A percentile compares a stretch with the other conserved stretches of the same genome.
Evolutionary conservation across 2,329 filamentous ascomycete species (phyloP).

Genomic region (Botrytis paeoniae): DNA sequence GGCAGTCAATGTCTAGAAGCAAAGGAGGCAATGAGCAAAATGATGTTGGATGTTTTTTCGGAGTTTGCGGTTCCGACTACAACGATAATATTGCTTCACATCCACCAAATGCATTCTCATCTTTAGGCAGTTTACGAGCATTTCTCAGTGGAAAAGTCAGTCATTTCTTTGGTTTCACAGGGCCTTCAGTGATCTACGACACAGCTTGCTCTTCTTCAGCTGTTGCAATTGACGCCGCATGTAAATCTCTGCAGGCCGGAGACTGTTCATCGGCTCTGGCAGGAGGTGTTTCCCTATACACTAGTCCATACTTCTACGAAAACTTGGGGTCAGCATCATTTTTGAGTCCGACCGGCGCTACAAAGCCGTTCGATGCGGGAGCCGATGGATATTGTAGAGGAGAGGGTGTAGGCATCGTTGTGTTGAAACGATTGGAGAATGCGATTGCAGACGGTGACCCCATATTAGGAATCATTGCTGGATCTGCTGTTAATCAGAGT

Average conservation of each 20-base stretch:
- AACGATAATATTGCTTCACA: constrained; percentile 19
- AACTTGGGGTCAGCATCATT: not conserved
- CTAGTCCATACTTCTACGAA: constrained; percentile 1
- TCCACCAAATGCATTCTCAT: constrained; percentile 18
- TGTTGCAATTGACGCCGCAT: constrained; percentile 38
- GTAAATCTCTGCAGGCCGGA: constrained; percentile 24
- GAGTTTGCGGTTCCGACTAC: constrained; percentile 17
- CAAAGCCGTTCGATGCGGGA: not conserved
- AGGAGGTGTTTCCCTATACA: not conserved
- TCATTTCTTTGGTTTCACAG: constrained; percentile 42
- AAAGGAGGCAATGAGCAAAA: not conserved
- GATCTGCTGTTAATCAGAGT: constrained; percentile 46
- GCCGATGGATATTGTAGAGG: not conserved
- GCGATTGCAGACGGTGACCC: constrained; percentile 55
- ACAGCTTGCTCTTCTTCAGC: constrained; percentile 42
- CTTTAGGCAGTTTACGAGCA: constrained; percentile 36
- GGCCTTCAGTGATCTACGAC: constrained; percentile 39
- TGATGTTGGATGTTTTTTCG: constrained; percentile 23
- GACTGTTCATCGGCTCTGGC: constrained; percentile 15
- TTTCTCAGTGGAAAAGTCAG: constrained; percentile 43
- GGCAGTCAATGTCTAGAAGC: not conserved
- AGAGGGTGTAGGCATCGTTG: not conserved
- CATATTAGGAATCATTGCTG: constrained; percentile 54
- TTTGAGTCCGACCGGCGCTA: not conserved
- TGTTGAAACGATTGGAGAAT: not conserved